Base-by-base conservation (phyloP, 345 rosid genomes). In the Aethionema arabicum region DNA sequence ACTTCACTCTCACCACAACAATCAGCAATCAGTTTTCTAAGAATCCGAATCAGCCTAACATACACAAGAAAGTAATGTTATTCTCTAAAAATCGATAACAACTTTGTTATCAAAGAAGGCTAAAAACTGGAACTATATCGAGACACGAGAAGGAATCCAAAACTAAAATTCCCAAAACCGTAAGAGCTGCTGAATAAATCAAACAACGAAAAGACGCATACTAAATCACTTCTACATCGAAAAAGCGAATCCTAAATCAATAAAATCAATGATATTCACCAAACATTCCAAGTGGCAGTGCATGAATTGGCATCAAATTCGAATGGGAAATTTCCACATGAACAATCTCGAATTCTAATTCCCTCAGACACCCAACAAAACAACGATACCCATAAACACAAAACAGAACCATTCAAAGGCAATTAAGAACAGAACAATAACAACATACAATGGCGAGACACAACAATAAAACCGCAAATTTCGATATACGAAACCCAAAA, bases 31-130 rank as follows among this genome's bases (percentile, higher is more conserved):
- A 16, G 38, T 71, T 29, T 53, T 60, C 70, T 68, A 57, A 63
- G 15, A 62, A 61, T 47, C 21, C 12, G 40, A 70, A 41, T 56
- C 33, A 68, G 50, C 78, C 81, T 82, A 78, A 74, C 16, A 41
- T 6, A 31, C 9, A 7, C 52, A 63, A 52, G 51, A 31, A 8
- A 41, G 32, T 21, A 40, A 40, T 32, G 59, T 41, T 31, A 40
- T 30, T 32, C 11, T 11, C 51, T 32, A 4, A 48, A 48, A 32
- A 2, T 6, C 5, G 3, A 10, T 16, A 11, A 35, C 39, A 6
- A 52, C 64, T 45, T 11, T 35, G 38, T 35, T 35, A 35, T 35
- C 38, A 21, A 21, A 21, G 27, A 21, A 21, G 27, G 27, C 27
- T 21, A 21, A 21, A 21, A 21, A 21, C 27, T 21, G 27, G 27